Evolutionary conservation across 768 basidiomycete genomes (phyloP).

Genomic region (Russula brevipes): DNA sequence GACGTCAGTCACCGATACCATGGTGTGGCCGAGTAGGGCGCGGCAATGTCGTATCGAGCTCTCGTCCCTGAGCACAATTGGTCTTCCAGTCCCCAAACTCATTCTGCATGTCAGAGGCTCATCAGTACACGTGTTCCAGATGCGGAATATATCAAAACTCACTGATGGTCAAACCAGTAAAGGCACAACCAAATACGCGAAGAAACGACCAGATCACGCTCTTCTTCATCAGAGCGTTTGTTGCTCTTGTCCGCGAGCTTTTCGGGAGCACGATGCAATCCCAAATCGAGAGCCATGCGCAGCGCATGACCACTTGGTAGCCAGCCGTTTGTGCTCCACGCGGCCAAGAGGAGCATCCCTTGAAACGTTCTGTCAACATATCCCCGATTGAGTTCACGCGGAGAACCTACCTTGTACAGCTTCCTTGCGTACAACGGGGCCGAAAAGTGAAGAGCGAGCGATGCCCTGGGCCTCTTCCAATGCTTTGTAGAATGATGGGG

Average conservation of each 20-base stretch:
- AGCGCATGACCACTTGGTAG: slow-evolving; percentile 92
- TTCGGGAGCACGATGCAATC: slow-evolving; percentile 86
- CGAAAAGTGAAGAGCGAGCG: slow-evolving; percentile 88
- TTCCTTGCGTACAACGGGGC: slow-evolving; percentile 90
- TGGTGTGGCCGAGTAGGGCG: slow-evolving; percentile 71
- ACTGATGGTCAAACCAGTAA: slow-evolving; percentile 97
- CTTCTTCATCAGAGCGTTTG: slow-evolving; percentile 70
- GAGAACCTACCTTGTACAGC: slow-evolving; percentile 73
- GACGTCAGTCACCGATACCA: slow-evolving; percentile 88
- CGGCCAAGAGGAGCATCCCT: slow-evolving; percentile 90
- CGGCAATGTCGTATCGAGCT: slow-evolving; percentile 82
- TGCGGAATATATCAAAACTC: slow-evolving; percentile 31
- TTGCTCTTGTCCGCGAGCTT: slow-evolving; percentile 75
- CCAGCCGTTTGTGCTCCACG: slow-evolving; percentile 95
- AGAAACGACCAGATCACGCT: slow-evolving; percentile 85
- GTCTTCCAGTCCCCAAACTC: slow-evolving; percentile 88
- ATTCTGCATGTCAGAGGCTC: slow-evolving; percentile 45
- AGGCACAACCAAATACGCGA: slow-evolving; percentile 92
- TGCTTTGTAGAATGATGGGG: slow-evolving; percentile 82
- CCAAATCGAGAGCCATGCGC: slow-evolving; percentile 93
- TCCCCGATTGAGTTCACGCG: neutral
- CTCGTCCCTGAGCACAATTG: slow-evolving; percentile 86
- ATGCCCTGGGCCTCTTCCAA: slow-evolving; percentile 95
- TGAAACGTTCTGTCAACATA: slow-evolving; percentile 3
- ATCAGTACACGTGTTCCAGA: slow-evolving; percentile 12